Conservation (phyloP, 257 asterid genomes). For the Nicotiana benthamiana region DNA sequence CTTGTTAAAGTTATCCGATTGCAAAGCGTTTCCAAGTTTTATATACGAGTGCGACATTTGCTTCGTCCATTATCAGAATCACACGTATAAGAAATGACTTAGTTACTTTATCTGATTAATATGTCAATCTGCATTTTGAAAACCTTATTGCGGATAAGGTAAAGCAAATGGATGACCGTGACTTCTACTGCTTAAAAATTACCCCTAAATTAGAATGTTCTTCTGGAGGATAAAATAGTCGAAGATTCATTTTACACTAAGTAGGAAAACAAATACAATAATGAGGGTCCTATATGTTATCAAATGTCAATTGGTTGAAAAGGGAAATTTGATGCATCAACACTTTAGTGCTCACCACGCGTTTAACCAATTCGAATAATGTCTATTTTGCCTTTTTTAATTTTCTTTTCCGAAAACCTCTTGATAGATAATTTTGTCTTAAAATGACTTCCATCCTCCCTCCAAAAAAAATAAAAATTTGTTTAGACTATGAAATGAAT, state of each 20-base stretch:
- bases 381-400: no score
- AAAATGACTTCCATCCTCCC: no score
- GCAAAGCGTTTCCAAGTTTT: not conserved
- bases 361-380: no score
- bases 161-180: not conserved
- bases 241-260: not conserved
- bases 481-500: no score
- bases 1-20: not conserved
- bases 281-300: no score
- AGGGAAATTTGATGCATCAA: no score
- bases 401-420: no score
- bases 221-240: not conserved
- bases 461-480: no score
- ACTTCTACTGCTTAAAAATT: not conserved
- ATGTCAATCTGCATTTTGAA: not conserved
- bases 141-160: not conserved
- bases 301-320: no score
- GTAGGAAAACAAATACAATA: no score
- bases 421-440: no score
- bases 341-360: no score
- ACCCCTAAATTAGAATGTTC: not conserved
- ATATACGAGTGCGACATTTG: not conserved
- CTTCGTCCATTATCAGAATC: not conserved
- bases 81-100: not conserved
- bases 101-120: not conserved